A percentile compares a stretch with the other conserved stretches of the same genome.
These are phyloP conservation scores for Hyphopichia fennica DNA, from an alignment of 1,139 yeast species.

Conservation along the genomic window DNA sequence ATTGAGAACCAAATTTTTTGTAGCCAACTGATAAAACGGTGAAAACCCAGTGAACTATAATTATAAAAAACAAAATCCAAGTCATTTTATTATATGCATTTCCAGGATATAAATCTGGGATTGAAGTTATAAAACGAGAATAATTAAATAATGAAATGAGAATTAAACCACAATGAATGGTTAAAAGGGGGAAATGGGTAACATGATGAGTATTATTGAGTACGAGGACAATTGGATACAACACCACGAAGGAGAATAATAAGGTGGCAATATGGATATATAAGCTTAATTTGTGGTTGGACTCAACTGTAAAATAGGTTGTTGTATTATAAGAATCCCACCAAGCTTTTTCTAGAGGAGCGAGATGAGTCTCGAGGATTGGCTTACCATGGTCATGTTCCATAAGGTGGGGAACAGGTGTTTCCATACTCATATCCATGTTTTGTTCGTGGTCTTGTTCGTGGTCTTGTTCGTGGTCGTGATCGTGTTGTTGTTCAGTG, in stretches of 20 bases:
- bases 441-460: not conserved
- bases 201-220: slow-evolving; percentile 59
- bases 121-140: slow-evolving; percentile 58
- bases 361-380: slow-evolving; percentile 64
- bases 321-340: slow-evolving; percentile 87
- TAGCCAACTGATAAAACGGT: slow-evolving; percentile 36
- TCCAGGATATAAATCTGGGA: slow-evolving; percentile 69
- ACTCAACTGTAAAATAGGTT: slow-evolving; percentile 63
- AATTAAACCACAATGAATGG: slow-evolving; percentile 48
- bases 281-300: slow-evolving; percentile 52
- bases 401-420: slow-evolving; percentile 52
- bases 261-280: slow-evolving; percentile 56
- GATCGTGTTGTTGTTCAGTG: not conserved
- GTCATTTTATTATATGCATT: slow-evolving; percentile 73
- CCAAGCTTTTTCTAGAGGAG: slow-evolving; percentile 69
- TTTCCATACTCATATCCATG: not conserved
- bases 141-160: slow-evolving; percentile 57
- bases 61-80: slow-evolving; percentile 53
- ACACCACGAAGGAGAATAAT: slow-evolving; percentile 45
- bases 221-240: slow-evolving; percentile 72
- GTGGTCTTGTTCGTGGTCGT: not conserved
- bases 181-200: slow-evolving; percentile 58
- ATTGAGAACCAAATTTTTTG: slow-evolving; percentile 4
- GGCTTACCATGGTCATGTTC: slow-evolving; percentile 72
- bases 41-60: slow-evolving; percentile 53